Percentiles rank a stretch among this genome's conserved stretches.
Evolutionary conservation across 1,139 yeast species (phyloP).

Genomic region (Debaryomyces coudertii): DNA sequence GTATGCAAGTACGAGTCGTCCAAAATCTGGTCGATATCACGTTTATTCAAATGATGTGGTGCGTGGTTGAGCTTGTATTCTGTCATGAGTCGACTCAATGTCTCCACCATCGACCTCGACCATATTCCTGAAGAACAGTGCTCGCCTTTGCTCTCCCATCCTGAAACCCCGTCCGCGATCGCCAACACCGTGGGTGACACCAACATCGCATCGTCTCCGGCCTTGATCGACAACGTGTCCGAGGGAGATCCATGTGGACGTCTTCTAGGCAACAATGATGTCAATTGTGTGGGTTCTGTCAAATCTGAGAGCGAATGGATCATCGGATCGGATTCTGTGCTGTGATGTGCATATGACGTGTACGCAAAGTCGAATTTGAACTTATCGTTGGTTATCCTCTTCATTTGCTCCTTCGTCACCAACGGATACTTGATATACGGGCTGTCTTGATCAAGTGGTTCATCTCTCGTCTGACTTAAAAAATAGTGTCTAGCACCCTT

Average conservation of each 20-base stretch:
- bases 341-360: conserved; percentile 55
- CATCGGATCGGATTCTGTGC: conserved; percentile 39
- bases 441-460: conserved; percentile 29
- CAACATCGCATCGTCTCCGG: conserved; percentile 67
- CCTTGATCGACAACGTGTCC: conserved; percentile 55
- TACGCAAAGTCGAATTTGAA: conserved; percentile 50
- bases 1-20: conserved; percentile 58
- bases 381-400: conserved; percentile 38
- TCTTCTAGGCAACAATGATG: conserved; percentile 52
- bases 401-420: conserved; percentile 45
- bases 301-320: conserved; percentile 56
- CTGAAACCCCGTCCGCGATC: conserved; percentile 65
- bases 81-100: conserved; percentile 52
- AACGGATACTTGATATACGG: conserved; percentile 49
- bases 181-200: conserved; percentile 59
- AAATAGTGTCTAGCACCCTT: conserved; percentile 34
- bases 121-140: conserved; percentile 54
- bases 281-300: conserved; percentile 52
- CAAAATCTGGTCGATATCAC: conserved; percentile 50
- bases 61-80: conserved; percentile 46
- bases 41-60: conserved; percentile 46
- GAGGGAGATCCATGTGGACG: conserved; percentile 57
- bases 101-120: conserved; percentile 60
- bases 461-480: conserved; percentile 21
- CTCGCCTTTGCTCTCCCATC: conserved; percentile 55